Percentiles rank a stretch among this genome's conserved stretches.
Conservation (phyloP, 768 basidiomycete genomes). For the Leccinum aurantiacum region DNA sequence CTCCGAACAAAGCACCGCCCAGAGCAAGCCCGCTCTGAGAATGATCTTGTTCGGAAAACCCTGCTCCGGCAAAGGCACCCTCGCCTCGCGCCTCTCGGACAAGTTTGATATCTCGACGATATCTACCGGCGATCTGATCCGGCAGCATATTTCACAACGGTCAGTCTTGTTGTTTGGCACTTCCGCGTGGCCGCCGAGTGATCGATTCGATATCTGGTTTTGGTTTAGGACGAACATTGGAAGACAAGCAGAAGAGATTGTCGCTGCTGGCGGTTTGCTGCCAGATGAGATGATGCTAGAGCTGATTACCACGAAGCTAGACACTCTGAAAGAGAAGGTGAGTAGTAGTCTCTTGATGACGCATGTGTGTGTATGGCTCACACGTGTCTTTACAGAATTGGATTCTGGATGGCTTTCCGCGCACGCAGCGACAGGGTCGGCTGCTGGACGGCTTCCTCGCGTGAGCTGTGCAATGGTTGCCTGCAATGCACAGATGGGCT, state of each 20-base stretch:
- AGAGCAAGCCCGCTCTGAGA: constrained; percentile 34
- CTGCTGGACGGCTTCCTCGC: constrained; percentile 71
- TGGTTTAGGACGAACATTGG: constrained; percentile 65
- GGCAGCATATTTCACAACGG: constrained; percentile 75
- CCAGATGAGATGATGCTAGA: constrained; percentile 78
- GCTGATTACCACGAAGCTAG: constrained; percentile 69
- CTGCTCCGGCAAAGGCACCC: constrained; percentile 81
- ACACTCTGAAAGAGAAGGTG: constrained; percentile 61
- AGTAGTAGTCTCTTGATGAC: constrained; percentile 17
- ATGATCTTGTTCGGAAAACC: constrained; percentile 58
- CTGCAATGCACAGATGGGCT: neutral
- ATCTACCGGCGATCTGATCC: constrained; percentile 81
- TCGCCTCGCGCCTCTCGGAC: constrained; percentile 65
- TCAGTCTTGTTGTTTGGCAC: constrained; percentile 25
- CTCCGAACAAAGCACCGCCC: constrained; percentile 23
- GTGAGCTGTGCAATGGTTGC: constrained; percentile 37
- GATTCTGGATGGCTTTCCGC: constrained; percentile 90
- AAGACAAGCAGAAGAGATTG: constrained; percentile 69
- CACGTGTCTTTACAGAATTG: constrained; percentile 56
- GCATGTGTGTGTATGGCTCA: neutral
- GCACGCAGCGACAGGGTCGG: constrained; percentile 77
- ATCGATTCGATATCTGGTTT: neutral
- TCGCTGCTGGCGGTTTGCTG: constrained; percentile 72
- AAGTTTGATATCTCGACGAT: constrained; percentile 74
- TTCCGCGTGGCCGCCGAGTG: neutral